Evolutionary conservation across 768 basidiomycete species (phyloP).

Genomic region (Lactarius evosmus): DNA sequence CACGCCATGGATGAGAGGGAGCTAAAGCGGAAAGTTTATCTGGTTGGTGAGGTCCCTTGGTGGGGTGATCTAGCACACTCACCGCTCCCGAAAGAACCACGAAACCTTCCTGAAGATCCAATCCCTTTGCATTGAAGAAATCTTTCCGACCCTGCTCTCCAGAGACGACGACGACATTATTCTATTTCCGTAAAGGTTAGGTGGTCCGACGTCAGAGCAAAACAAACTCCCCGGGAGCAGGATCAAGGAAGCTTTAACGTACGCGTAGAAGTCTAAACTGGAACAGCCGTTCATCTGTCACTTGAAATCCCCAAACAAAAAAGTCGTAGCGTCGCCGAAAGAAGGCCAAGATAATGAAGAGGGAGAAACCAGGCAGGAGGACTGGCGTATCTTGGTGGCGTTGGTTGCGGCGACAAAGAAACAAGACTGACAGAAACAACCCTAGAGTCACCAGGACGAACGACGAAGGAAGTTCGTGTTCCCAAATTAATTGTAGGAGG

Average conservation of each 20-base stretch:
- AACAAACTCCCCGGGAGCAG: constrained; percentile 8
- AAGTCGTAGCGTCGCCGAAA: constrained; percentile 70
- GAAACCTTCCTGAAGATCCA: constrained; percentile 78
- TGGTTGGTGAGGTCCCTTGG: not conserved
- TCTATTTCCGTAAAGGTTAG: constrained; percentile 42
- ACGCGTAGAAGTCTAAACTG: constrained; percentile 69
- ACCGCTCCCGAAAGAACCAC: constrained; percentile 77
- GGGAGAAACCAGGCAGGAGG: constrained; percentile 54
- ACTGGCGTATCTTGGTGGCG: constrained; percentile 42
- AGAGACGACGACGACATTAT: constrained; percentile 71
- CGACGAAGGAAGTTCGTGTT: constrained; percentile 14
- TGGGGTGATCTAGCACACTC: constrained; percentile 31
- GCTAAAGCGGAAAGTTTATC: constrained; percentile 40
- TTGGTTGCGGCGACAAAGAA: constrained; percentile 9
- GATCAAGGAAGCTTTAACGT: constrained; percentile 33
- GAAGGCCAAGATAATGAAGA: constrained; percentile 62
- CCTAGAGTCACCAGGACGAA: constrained; percentile 32
- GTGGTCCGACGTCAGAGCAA: constrained; percentile 14
- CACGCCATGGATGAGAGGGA: constrained; percentile 72
- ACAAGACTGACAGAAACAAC: constrained; percentile 19
- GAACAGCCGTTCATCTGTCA: constrained; percentile 61
- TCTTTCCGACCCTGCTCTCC: constrained; percentile 65
- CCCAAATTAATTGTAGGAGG: constrained; percentile 31
- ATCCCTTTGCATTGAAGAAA: constrained; percentile 66
- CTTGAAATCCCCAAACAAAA: constrained; percentile 65